Conservation (phyloP, 1,284 basidiomycete genomes). For the Athelia psychrophila region DNA sequence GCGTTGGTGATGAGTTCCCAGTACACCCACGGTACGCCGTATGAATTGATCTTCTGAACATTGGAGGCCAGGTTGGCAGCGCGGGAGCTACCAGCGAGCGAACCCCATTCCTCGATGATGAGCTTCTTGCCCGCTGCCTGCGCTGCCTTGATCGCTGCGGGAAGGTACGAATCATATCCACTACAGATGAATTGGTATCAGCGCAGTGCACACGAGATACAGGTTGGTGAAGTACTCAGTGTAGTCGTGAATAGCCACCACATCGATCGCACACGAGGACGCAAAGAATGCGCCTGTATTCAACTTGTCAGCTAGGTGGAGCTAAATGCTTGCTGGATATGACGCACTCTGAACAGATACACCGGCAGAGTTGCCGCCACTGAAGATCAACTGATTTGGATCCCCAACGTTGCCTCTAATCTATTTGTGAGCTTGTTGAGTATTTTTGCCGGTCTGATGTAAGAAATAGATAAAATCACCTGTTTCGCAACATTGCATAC, state of each 20-base stretch:
- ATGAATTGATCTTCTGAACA: conserved; percentile 23
- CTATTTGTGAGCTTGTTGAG: conserved; percentile 6
- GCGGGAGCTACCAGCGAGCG: conserved; percentile 17
- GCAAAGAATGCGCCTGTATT: too few species aligned
- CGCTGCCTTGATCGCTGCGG: conserved; percentile 18
- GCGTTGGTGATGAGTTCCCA: conserved; percentile 34
- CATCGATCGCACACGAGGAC: conserved; percentile 22
- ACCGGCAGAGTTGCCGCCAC: conserved; percentile 19
- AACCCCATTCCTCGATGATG: conserved; percentile 24
- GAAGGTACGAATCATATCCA: conserved; percentile 22
- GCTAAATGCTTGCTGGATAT: too few species aligned
- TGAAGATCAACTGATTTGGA: conserved; percentile 18
- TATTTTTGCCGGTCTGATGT: too few species aligned
- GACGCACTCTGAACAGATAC: conserved; percentile 17
- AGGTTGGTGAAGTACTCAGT: conserved; percentile 17
- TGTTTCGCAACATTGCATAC: conserved; percentile 18
- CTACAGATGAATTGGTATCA: too few species aligned
- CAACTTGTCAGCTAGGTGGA: too few species aligned
- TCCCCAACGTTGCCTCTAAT: conserved; percentile 25
- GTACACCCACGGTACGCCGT: conserved; percentile 34
- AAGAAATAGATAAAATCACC: too few species aligned
- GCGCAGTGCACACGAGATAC: background rate
- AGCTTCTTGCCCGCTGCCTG: conserved; percentile 21
- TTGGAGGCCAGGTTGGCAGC: conserved; percentile 23
- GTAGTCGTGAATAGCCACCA: conserved; percentile 25